Base-by-base conservation (phyloP, 208 protist species). In the Trypanosoma melophagium region DNA sequence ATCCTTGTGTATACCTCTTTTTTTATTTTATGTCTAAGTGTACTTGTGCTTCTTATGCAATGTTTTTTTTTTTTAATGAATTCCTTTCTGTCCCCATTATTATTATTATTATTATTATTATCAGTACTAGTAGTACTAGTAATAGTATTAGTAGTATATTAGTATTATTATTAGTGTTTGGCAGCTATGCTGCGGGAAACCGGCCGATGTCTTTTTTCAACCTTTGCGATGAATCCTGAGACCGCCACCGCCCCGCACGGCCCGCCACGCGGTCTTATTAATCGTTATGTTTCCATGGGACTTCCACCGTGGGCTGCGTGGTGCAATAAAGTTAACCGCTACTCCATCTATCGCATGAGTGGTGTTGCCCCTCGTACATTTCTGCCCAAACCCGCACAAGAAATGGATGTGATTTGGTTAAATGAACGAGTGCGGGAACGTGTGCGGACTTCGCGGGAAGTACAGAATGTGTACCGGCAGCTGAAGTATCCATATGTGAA, bases 371-470 rank as follows among this genome's bases (percentile, higher is more conserved):
- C 84, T 31, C 91, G 87, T 42, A 58, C 57, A 17, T 89, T 96
- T 51, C 70, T 94, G 7, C 91, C 91, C 19, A 89, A 87, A 65
- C 65, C 79, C 7, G 84, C 88, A 22, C 91, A 96, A 13, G 79
- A 93, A 71, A 93, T 96, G 87, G 89, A 96, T 64, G 91, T 93
- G 7, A 94, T 96, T 74, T 96, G 91, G 89, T 62, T 95, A 47
- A 94, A 96, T 62, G 91, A 96, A 66, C 86, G 89, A 3, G 80
- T 96, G n/a, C 76, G 87, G 13, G 88, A 94, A 67, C 84, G 91
- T 2, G 91, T 96, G 44, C 82, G 87, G n/a, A 93, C 91, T 5
- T 94, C 91, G 22, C 81, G 89, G 22, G 69, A 88, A 69, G 88
- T 96, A 14, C 86, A 94, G 76, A 84, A 96, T 67, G 88, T 94